Base-by-base conservation (phyloP, 1,284 basidiomycete genomes). In the Ganoderma leucocontextum region DNA sequence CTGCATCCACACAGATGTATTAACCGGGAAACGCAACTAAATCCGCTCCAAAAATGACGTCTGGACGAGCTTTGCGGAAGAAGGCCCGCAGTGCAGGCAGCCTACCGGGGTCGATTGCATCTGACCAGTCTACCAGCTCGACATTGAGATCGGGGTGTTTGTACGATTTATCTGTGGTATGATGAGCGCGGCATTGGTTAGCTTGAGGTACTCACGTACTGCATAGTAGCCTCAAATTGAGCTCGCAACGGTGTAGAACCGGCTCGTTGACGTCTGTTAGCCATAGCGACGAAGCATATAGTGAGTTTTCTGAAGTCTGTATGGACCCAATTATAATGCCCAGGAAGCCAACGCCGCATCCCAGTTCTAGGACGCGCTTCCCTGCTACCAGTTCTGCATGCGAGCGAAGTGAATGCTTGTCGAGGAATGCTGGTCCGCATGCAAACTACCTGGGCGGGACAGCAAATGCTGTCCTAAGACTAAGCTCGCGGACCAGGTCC, bases 401-500 rank as follows among this genome's bases (percentile, higher is more conserved):
- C 8, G n/a, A n/a, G 62, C 8, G 58, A 17, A 70, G 61, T 52
- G n/a, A 38, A 12, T 61, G 38, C 22, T 39, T 68, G 29, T 10
- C 15, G 9, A n/a, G 15, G 22, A 29, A 60, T 12, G n/a, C 15
- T 4, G 39, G 3, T 10, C 13, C n/a, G 22, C 4, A 4, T 41
- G 47, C 13, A 13, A 61, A 53, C 17, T 75, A 90, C 90, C 83
- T 77, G 86, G 80, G 74, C 90, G 80, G 10, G 74, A 67, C 29
- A 89, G 83, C n/a, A 94, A 79, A 74, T 88, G 89, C 61, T 89
- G 84, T 0, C 89, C 87, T 15, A 94, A 81, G n/a, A 86, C 80
- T 57, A 91, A 85, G 73, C 91, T 90, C 1, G 92, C 91, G 35
- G 84, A 82, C 93, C 93, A 94, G 2, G 92, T 94, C 64, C 90